Evolutionary conservation across 1,139 yeast species (phyloP).

Genomic region (Sugiyamaella japonica): DNA sequence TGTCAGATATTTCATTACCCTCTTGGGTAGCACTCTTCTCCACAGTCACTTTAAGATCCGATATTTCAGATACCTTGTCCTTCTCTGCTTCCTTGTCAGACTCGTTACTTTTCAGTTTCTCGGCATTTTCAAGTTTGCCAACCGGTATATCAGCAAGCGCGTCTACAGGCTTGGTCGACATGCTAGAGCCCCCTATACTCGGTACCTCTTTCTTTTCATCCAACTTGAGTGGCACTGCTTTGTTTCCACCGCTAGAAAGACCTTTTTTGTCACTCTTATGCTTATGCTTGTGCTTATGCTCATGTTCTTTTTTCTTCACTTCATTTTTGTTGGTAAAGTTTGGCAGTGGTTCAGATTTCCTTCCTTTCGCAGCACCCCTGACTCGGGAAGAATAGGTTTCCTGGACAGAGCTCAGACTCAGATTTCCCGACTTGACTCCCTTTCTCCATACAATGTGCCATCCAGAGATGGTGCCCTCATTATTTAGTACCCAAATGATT

Average conservation of each 20-base stretch:
- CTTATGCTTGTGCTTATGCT: background rate
- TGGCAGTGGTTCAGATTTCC: background rate
- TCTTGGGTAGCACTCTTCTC: background rate
- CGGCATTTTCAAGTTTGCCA: too few species aligned
- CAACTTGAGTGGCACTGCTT: too few species aligned
- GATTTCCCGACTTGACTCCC: slow-evolving; percentile 11
- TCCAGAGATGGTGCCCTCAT: slow-evolving; percentile 58
- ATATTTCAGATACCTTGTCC: background rate
- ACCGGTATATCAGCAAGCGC: too few species aligned
- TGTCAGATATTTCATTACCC: background rate
- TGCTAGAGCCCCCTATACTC: too few species aligned
- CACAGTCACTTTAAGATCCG: background rate
- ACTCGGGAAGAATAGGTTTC: background rate
- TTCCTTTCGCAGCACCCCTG: background rate
- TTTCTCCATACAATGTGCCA: slow-evolving; percentile 57
- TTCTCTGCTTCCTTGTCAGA: background rate
- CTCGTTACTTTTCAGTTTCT: background rate
- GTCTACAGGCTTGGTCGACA: too few species aligned
- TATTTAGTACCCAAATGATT: slow-evolving; percentile 58
- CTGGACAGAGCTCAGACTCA: background rate
- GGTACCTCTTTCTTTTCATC: too few species aligned
- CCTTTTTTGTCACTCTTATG: background rate
- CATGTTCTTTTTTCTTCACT: background rate
- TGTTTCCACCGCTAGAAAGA: background rate
- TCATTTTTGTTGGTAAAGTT: slow-evolving; percentile 3